Evolutionary conservation across 2,329 filamentous ascomycete genomes (phyloP).

Genomic region (Alternaria gansuensis): DNA sequence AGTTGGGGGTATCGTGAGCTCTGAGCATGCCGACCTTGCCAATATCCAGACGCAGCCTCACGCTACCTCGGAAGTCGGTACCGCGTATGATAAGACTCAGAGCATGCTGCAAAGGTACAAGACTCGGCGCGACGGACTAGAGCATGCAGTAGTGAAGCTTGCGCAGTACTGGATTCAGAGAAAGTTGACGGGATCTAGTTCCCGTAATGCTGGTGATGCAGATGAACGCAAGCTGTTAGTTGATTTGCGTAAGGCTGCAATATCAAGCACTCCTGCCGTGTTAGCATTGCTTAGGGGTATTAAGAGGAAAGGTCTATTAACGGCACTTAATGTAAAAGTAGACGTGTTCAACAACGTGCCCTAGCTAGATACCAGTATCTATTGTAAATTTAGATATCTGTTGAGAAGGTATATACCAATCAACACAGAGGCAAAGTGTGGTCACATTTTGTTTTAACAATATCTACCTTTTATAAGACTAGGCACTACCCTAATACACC

Average conservation of each 20-base stretch:
- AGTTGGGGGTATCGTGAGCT: slow-evolving; percentile 2
- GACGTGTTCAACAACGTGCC: neutral
- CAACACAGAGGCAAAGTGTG: too few species aligned
- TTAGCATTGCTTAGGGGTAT: slow-evolving; percentile 8
- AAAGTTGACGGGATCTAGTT: slow-evolving; percentile 7
- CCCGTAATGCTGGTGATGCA: neutral
- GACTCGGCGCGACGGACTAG: neutral
- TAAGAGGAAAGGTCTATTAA: slow-evolving; percentile 9
- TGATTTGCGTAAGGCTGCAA: slow-evolving; percentile 9
- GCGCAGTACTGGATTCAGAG: slow-evolving; percentile 14
- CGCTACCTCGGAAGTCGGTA: neutral
- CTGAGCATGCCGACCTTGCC: slow-evolving; percentile 2
- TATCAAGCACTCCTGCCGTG: slow-evolving; percentile 8
- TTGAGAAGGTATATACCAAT: too few species aligned
- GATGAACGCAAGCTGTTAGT: slow-evolving; percentile 13
- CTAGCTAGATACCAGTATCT: neutral
- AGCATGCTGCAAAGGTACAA: neutral
- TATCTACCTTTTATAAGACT: neutral
- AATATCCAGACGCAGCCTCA: neutral
- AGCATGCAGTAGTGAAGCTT: slow-evolving; percentile 8
- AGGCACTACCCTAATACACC: neutral
- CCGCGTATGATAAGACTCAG: neutral
- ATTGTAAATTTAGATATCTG: neutral
- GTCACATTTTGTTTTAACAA: too few species aligned
- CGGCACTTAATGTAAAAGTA: neutral